Evolutionary conservation across 106 monocot genomes (phyloP), one percentile per base, ranked within the genome.

Genomic region (Iris macrosiphon): DNA sequence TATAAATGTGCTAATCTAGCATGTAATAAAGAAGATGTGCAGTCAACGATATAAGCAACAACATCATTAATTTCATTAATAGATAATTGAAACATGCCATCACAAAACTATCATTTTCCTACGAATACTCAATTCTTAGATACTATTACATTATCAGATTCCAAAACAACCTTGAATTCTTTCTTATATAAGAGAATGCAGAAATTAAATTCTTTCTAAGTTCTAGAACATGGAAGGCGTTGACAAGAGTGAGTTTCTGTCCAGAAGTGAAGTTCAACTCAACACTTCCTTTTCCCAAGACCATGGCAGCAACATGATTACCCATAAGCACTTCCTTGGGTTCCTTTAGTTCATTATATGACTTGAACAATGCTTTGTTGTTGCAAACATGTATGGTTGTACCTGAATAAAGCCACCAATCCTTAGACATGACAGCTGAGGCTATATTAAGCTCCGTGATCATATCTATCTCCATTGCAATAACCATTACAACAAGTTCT

Each of bases 1-100:
- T 62, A 47, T 23, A 62, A 45, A 21, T 62, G 31, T 17, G 4
- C 27, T 62, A 45, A 62, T n/a, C n/a, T 45, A 48, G 30, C 31
- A 62, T 62, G 63, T 49, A 18, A 37, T 51, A 51, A 63, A 15
- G 20, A 37, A 63, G 26, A 49, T 15, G 18, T 13, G 2, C 2
- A 2, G 3, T 13, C 35, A 24, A 63, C 9, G n/a, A n/a, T n/a
- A 63, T 33, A 33, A 39, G n/a, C 11, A 63, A 15, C 18, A 47
- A 31, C 15, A 60, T n/a, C 6, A 43, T 26, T 60, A 15, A 43
- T 60, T 45, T 45, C 33, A 42, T 43, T 60, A 30, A 60, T 43
- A 26, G 2, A 12, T 7, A 60, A 16, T 26, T 60, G 23, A 14
- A 60, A 43, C 60, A 41, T 60, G 6, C 43, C 40, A 60, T 60